phyloP scores from a whole-genome alignment of 148 eudicot genomes.

The Vaccinium vitisidaea region DNA sequence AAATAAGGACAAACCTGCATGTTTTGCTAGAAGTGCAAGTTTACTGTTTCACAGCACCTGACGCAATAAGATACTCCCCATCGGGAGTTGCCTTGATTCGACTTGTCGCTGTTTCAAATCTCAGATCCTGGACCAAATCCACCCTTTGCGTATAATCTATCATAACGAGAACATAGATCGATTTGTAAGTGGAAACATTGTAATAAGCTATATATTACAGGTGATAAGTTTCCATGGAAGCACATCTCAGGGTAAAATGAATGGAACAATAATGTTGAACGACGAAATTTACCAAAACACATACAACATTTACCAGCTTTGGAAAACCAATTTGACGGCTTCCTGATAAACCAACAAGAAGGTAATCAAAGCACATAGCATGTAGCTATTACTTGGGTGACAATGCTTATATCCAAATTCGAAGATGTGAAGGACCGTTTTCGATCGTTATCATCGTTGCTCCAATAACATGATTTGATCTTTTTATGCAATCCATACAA shows the following conservation, averaged over 20 bases:
- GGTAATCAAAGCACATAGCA: not conserved
- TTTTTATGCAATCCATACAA: not conserved
- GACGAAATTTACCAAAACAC: not conserved
- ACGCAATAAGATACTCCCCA: constrained; percentile 89
- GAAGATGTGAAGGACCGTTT: not conserved
- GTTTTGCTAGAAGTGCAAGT: not conserved
- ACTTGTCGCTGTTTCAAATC: constrained; percentile 84
- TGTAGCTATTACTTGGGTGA: not conserved
- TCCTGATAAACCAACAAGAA: not conserved
- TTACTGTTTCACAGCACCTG: constrained; percentile 47
- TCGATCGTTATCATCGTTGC: not conserved
- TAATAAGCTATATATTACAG: not conserved
- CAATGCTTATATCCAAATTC: not conserved
- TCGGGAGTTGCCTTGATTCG: constrained; percentile 91
- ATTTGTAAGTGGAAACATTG: not conserved
- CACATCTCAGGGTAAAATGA: not conserved
- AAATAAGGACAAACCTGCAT: not conserved
- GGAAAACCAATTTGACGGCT: not conserved
- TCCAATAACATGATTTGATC: not conserved
- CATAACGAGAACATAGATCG: constrained; percentile 9
- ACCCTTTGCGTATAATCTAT: constrained; percentile 76
- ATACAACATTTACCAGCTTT: not conserved
- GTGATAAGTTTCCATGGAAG: not conserved
- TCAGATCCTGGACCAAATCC: constrained; percentile 80
- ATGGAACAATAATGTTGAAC: not conserved